phyloP scores from a whole-genome alignment of 2,329 filamentous ascomycete species.

The Nemania sp. region DNA sequence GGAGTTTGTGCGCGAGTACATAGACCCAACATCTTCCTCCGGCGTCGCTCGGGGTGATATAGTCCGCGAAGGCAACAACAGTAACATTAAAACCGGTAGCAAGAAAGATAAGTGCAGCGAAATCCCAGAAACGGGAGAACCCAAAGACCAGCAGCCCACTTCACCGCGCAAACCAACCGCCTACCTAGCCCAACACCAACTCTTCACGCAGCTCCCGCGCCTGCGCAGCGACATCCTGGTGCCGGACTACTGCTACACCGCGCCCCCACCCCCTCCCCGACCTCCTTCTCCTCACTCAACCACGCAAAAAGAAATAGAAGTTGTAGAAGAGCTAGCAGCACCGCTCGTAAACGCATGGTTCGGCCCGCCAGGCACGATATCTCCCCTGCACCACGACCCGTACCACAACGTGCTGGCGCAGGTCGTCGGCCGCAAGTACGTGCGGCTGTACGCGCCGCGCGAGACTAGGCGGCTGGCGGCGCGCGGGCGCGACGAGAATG shows the following conservation, averaged over 20 bases:
- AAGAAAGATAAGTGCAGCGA: background rate
- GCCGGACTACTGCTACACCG: slow-evolving; percentile 83
- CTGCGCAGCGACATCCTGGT: slow-evolving; percentile 75
- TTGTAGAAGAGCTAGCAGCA: slow-evolving; percentile 54
- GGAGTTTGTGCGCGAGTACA: slow-evolving; percentile 67
- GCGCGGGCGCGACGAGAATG: slow-evolving; percentile 62
- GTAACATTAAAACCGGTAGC: no score
- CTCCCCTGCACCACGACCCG: slow-evolving; percentile 88
- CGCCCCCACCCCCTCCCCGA: slow-evolving; percentile 64
- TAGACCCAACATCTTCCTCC: slow-evolving; percentile 44
- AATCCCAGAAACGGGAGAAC: background rate
- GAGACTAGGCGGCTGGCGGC: slow-evolving; percentile 64
- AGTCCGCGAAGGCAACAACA: background rate
- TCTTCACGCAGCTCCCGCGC: slow-evolving; percentile 79
- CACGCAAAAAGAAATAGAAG: no score
- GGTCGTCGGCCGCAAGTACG: slow-evolving; percentile 86
- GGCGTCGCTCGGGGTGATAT: background rate
- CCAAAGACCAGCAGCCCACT: background rate
- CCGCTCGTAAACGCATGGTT: slow-evolving; percentile 91
- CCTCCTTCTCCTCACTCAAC: no score
- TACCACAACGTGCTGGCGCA: slow-evolving; percentile 93
- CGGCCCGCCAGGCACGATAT: slow-evolving; percentile 84
- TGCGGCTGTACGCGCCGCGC: slow-evolving; percentile 79
- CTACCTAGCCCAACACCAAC: slow-evolving; percentile 90
- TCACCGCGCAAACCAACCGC: slow-evolving; percentile 52